phyloP scores from a whole-genome alignment of 192 early-diverging fungal genomes.

The Coemansia sp. region DNA sequence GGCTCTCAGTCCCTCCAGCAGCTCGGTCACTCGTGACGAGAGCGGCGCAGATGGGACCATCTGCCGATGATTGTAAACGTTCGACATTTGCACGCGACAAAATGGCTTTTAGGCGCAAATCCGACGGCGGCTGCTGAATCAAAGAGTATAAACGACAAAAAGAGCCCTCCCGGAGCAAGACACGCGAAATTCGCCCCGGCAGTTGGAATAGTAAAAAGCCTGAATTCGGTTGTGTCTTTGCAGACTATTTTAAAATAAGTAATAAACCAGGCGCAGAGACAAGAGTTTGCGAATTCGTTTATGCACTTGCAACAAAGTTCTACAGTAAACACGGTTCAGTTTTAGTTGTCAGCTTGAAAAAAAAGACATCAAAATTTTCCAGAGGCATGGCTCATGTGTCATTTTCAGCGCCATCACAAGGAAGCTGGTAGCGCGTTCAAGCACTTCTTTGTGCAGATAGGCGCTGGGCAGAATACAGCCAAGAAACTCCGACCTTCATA shows the following conservation, averaged over 20 bases:
- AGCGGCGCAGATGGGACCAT: slow-evolving; percentile 69
- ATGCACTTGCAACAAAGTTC: not conserved
- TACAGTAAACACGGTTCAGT: not conserved
- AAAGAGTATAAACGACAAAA: not conserved
- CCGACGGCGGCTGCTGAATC: not conserved
- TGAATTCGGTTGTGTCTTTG: not conserved
- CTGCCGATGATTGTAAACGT: slow-evolving; percentile 78
- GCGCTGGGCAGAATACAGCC: too few relatives aligned
- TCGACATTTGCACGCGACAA: slow-evolving; percentile 56
- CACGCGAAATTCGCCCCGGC: not conserved
- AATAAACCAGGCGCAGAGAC: not conserved
- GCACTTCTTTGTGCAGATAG: too few relatives aligned
- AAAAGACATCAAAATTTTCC: slow-evolving; percentile 5
- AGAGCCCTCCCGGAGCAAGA: not conserved
- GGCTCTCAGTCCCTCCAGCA: slow-evolving; percentile 75
- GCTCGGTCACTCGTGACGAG: slow-evolving; percentile 67
- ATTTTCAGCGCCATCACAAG: too few relatives aligned
- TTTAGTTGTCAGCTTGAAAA: not conserved
- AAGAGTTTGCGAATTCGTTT: not conserved
- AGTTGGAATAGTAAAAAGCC: not conserved
- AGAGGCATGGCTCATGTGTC: not conserved
- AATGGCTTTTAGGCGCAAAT: slow-evolving; percentile 2
- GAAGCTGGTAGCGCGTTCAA: too few relatives aligned
- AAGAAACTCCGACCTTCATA: too few relatives aligned
- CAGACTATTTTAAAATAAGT: not conserved